Percentiles rank a stretch among this genome's conserved stretches.
Evolutionary conservation across 148 eudicot species (phyloP).

Genomic region (Vaccinium darrowii): DNA sequence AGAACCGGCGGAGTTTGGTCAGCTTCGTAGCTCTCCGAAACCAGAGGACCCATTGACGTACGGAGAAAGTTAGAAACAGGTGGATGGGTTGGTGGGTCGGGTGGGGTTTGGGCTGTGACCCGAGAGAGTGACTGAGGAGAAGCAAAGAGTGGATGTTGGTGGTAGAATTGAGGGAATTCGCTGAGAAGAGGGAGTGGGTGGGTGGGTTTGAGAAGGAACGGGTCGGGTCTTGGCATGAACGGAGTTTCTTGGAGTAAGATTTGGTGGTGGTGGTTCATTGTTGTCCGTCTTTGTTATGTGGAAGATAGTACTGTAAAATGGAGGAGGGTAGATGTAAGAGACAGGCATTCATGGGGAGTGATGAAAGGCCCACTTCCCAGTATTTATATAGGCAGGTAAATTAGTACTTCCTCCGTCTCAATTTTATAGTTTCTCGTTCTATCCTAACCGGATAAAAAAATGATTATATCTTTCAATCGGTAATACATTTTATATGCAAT

Average conservation of each 20-base stretch:
- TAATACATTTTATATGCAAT: too few species aligned
- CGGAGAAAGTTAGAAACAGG: not conserved
- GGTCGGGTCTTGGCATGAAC: conserved; percentile 9
- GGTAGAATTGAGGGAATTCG: conserved; percentile 2
- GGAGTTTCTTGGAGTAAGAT: not conserved
- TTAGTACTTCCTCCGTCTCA: not conserved
- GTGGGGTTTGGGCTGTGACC: not conserved
- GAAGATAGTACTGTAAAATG: not conserved
- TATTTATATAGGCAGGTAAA: not conserved
- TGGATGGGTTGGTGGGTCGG: not conserved
- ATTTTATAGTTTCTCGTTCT: too few species aligned
- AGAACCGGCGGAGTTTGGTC: conserved; percentile 19
- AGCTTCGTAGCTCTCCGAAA: conserved; percentile 12
- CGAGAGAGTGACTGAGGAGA: not conserved
- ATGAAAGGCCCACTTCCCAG: not conserved
- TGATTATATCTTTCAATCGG: too few species aligned
- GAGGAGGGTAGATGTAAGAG: not conserved
- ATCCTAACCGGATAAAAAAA: too few species aligned
- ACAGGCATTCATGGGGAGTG: not conserved
- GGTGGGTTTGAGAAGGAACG: conserved; percentile 13
- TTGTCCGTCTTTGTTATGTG: not conserved
- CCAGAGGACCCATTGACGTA: not conserved
- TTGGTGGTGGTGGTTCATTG: not conserved
- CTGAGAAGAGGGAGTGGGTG: not conserved
- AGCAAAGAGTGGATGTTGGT: not conserved